Evolutionary conservation across 306 rosid species (phyloP), one percentile per base, ranked within the genome.

Genomic region (Ochetophila trinervis): DNA sequence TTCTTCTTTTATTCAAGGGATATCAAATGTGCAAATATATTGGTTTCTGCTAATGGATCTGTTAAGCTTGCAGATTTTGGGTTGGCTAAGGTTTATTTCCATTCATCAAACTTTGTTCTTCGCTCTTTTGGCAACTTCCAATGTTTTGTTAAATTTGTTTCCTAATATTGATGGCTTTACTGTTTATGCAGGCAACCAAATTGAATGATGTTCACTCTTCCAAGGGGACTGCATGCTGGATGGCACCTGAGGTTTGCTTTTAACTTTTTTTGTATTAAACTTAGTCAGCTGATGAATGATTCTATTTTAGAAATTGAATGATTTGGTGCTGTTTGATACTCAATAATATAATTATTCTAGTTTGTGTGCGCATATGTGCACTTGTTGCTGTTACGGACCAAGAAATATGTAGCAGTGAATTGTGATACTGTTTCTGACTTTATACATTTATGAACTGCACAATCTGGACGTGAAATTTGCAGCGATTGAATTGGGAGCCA

Each of bases 1-100:
- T 67, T 60, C 45, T 62, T 66, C 52, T 47, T 63, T 53, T 65
- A 74, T 67, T 74, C 27, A 72, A 93, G 99, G 99, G 97, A 93
- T 78, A 80, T 93, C 45, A 93, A 93, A 81, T 90, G 99, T 78
- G 97, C 96, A 63, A 93, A 93, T 77, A 82, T 93, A 75, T 71
- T 93, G 91, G 99, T 93, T 78, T 82, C 84, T 81, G 93, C 85
- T 63, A 87, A 52, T 79, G 99, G 99, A 72, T 89, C 88, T 49
- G 99, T 93, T 72, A 93, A 90, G 88, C 97, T 93, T 69, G 89
- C 96, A 55, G 99, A 93, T 83, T 93, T 93, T 83, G 99, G 99
- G 57, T 76, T 93, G 91, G 99, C 97, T 15, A 93, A 93, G 96
- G 97, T 93, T 74, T 81, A 36, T 62, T 36, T 71, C 44, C 65